These are phyloP conservation scores for Alternaria sp. DNA, from an alignment of 2,329 filamentous ascomycete species.

Conservation along the genomic window DNA sequence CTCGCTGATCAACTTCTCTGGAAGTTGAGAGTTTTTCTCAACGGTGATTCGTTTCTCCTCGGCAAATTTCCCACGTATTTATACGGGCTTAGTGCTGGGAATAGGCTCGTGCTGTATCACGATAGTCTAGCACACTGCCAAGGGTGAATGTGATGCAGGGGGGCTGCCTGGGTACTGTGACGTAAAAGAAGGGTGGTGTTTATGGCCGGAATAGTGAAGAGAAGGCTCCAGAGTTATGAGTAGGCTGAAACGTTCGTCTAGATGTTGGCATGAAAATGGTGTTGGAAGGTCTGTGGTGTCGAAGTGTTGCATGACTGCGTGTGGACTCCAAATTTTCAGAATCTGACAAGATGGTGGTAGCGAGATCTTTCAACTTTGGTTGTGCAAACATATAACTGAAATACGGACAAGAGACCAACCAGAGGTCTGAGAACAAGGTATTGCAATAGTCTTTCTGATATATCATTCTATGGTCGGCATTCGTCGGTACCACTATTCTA, in stretches of 20 bases:
- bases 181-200: not conserved
- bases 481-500: not conserved
- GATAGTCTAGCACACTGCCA: not conserved
- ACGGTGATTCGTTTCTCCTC: not conserved
- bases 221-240: not conserved
- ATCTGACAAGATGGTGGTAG: not conserved
- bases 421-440: too few relatives aligned
- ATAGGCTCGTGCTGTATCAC: not conserved
- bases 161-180: not conserved
- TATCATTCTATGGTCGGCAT: not conserved
- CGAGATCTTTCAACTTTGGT: not conserved
- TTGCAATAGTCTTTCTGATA: too few relatives aligned
- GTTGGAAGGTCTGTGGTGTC: not conserved
- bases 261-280: not conserved
- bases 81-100: not conserved
- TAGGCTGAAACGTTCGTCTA: not conserved
- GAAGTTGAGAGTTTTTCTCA: not conserved
- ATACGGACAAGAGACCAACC: not conserved
- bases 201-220: not conserved
- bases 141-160: not conserved
- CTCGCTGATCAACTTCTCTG: not conserved
- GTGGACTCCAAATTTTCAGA: not conserved
- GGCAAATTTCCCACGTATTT: not conserved
- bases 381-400: not conserved
- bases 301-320: not conserved